Conservation (phyloP, 2,329 filamentous ascomycete species). For the Fusarium sp. region DNA sequence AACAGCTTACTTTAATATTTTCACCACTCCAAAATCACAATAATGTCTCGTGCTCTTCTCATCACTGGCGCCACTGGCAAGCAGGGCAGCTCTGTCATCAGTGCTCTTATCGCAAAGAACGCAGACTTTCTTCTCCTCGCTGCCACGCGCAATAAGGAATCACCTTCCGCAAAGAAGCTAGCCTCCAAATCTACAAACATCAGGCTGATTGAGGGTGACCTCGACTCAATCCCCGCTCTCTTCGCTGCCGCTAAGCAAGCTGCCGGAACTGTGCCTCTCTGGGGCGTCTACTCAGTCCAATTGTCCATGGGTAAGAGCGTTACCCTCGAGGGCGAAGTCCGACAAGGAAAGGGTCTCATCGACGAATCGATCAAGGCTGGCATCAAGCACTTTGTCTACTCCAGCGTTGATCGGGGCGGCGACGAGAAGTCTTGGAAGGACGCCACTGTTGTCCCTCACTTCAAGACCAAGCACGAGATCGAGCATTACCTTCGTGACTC, state of each 20-base stretch:
- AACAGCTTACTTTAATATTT: rapidly evolving
- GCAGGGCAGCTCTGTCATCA: constrained; percentile 22
- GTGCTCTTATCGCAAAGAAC: constrained; percentile 5
- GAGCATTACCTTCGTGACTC: constrained; percentile 22
- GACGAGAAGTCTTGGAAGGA: constrained; percentile 37
- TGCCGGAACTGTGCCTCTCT: constrained; percentile 15
- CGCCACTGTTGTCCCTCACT: constrained; percentile 38
- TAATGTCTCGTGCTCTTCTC: constrained; percentile 28
- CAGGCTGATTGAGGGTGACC: constrained; percentile 12
- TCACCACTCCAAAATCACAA: neutral
- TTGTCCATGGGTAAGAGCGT: constrained; percentile 23
- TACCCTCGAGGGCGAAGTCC: constrained; percentile 11
- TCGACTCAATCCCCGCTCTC: constrained; percentile 11
- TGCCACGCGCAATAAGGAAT: constrained; percentile 15
- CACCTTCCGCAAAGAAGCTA: constrained; percentile 2
- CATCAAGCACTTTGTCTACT: constrained; percentile 44
- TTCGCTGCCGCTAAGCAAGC: constrained; percentile 18
- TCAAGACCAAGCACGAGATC: constrained; percentile 24
- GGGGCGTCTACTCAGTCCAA: constrained; percentile 29
- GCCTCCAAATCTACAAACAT: constrained; percentile 6
- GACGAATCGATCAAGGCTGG: constrained; percentile 18
- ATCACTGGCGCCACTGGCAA: constrained; percentile 28
- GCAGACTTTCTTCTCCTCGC: constrained; percentile 23
- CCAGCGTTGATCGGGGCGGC: constrained; percentile 40
- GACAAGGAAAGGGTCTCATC: constrained; percentile 24